Evolutionary conservation across 169 alveolate species (phyloP).

Genomic region (Plasmodium billcollinsi): DNA sequence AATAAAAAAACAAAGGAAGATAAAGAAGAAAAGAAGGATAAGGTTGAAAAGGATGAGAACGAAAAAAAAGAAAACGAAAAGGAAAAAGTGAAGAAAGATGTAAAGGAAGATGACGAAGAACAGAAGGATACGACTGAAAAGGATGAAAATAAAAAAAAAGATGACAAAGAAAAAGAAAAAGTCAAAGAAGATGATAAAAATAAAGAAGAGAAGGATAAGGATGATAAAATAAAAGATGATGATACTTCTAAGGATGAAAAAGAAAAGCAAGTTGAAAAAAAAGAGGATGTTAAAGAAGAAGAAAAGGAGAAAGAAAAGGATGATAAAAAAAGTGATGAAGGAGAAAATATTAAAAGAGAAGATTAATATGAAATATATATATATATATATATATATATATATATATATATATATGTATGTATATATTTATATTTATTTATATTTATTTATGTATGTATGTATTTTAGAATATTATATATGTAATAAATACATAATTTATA

Average conservation of each 20-base stretch:
- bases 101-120: slow-evolving; percentile 23
- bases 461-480: not conserved
- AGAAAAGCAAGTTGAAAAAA: not conserved
- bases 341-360: slow-evolving; percentile 4
- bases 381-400: not conserved
- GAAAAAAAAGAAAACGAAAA: slow-evolving; percentile 81
- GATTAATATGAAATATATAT: not conserved
- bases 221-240: not conserved
- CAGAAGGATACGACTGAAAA: slow-evolving; percentile 51
- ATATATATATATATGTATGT: not conserved
- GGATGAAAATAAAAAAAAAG: slow-evolving; percentile 32
- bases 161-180: slow-evolving; percentile 35
- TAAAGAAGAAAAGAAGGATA: slow-evolving; percentile 32
- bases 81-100: slow-evolving; percentile 32
- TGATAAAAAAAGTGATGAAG: not conserved
- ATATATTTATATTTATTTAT: slow-evolving; percentile 12
- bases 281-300: not conserved
- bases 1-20: slow-evolving; percentile 47
- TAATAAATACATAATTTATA: too few species aligned
- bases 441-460: slow-evolving; percentile 11
- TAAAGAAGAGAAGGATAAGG: slow-evolving; percentile 16
- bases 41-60: slow-evolving; percentile 51
- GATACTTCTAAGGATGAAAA: slow-evolving; percentile 1
- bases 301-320: too few species aligned
- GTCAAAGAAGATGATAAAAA: slow-evolving; percentile 25